Evolutionary conservation across 164 flowering plant genomes (phyloP).

Genomic region (Berberis vulgaris): DNA sequence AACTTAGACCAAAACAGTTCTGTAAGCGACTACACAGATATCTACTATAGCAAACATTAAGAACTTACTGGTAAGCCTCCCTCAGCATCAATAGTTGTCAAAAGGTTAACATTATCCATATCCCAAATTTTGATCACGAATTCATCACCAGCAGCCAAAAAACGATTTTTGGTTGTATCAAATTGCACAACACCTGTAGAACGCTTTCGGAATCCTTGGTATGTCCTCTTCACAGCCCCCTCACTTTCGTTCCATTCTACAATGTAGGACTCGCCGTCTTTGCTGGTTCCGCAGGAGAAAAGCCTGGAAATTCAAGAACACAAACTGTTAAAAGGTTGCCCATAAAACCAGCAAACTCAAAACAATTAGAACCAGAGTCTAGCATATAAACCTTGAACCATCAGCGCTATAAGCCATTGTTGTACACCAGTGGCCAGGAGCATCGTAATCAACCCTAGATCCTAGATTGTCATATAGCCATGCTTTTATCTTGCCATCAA

Average conservation of each 20-base stretch:
- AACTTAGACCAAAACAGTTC: background rate
- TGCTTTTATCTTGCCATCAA: slow-evolving; percentile 31
- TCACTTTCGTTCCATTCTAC: slow-evolving; percentile 71
- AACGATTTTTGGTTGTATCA: no score
- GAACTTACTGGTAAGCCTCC: slow-evolving; percentile 56
- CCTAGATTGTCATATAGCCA: slow-evolving; percentile 64
- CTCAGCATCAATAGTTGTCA: slow-evolving; percentile 55
- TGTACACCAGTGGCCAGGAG: no score
- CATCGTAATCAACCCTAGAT: background rate
- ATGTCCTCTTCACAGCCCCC: slow-evolving; percentile 48
- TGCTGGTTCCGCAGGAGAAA: background rate
- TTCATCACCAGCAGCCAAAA: no score
- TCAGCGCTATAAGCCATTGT: no score
- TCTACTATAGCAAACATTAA: background rate
- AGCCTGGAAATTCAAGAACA: background rate
- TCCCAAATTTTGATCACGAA: no score
- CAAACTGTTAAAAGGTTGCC: background rate
- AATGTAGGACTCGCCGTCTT: slow-evolving; percentile 9
- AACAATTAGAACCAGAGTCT: slow-evolving; percentile 2
- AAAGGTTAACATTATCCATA: slow-evolving; percentile 13
- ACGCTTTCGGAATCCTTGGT: slow-evolving; percentile 40
- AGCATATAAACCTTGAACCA: slow-evolving; percentile 34
- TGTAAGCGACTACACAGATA: background rate
- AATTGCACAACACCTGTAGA: slow-evolving; percentile 28
- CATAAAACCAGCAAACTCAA: background rate